Conservation (phyloP, 805 yeast genomes). For the Schwanniomyces occidentalis region DNA sequence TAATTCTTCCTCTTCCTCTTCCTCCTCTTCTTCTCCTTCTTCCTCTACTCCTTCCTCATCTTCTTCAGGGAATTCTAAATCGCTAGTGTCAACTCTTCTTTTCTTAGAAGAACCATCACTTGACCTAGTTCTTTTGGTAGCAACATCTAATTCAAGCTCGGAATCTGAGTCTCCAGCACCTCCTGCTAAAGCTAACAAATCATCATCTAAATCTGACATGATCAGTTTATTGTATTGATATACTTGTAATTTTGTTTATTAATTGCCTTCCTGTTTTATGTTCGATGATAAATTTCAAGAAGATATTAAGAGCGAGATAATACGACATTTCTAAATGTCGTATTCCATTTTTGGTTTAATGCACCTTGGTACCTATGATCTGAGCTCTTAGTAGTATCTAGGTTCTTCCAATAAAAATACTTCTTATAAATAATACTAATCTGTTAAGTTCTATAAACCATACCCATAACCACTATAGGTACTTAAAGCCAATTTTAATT, state of each 20-base stretch:
- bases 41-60: slow-evolving; percentile 20
- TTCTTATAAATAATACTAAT: no score
- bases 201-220: slow-evolving; percentile 91
- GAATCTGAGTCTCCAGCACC: slow-evolving; percentile 22
- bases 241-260: background rate
- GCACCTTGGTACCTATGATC: no score
- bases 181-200: slow-evolving; percentile 93
- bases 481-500: no score
- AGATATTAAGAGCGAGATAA: no score
- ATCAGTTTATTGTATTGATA: background rate
- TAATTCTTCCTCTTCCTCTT: slow-evolving; percentile 37
- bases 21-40: slow-evolving; percentile 29
- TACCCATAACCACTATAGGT: no score
- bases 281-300: no score
- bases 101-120: slow-evolving; percentile 30
- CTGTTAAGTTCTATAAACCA: no score
- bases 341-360: no score
- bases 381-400: no score
- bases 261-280: no score
- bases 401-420: no score
- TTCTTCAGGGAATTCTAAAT: slow-evolving; percentile 15
- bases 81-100: slow-evolving; percentile 20
- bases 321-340: no score
- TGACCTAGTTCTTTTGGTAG: slow-evolving; percentile 10
- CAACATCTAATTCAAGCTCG: slow-evolving; percentile 16